Percentiles rank a stretch among this genome's conserved stretches.
These are phyloP conservation scores for Moesziomyces parantarcticus DNA, from an alignment of 1,284 basidiomycete genomes.

Conservation along the genomic window DNA sequence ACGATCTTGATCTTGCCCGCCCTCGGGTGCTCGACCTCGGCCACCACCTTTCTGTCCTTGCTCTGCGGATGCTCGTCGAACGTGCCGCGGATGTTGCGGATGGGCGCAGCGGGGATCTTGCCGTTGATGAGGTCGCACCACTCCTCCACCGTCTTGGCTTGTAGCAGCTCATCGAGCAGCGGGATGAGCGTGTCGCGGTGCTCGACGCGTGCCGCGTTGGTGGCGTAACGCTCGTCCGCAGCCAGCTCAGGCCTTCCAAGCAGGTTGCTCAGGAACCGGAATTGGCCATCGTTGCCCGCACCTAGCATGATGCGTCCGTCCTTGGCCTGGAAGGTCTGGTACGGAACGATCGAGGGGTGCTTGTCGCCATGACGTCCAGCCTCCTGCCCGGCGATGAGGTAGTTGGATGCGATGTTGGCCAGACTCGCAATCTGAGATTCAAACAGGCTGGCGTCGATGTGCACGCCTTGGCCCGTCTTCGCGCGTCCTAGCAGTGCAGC, in stretches of 20 bases:
- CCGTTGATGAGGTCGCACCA: constrained; percentile 57
- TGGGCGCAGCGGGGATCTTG: constrained; percentile 69
- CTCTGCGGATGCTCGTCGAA: constrained; percentile 88
- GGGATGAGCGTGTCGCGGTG: constrained; percentile 80
- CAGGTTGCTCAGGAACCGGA: constrained; percentile 65
- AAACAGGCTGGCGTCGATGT: constrained; percentile 85
- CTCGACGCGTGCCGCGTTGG: constrained; percentile 79
- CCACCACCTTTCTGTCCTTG: constrained; percentile 74
- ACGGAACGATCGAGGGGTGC: constrained; percentile 72
- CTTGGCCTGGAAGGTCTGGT: constrained; percentile 53
- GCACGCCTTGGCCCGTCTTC: constrained; percentile 86
- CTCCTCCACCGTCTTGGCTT: constrained; percentile 40
- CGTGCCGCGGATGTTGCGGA: constrained; percentile 89
- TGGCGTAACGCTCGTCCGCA: constrained; percentile 26
- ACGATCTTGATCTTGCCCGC: constrained; percentile 87
- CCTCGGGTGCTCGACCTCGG: constrained; percentile 76
- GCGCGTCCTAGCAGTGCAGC: constrained; percentile 84
- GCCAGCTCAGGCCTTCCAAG: constrained; percentile 40
- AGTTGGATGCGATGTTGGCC: constrained; percentile 92
- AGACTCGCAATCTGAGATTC: constrained; percentile 82
- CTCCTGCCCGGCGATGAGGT: constrained; percentile 86
- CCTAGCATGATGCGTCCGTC: constrained; percentile 73
- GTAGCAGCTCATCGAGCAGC: constrained; percentile 74
- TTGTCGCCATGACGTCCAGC: constrained; percentile 89
- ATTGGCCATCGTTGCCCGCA: constrained; percentile 89